phyloP scores from a whole-genome alignment of 1,284 basidiomycete genomes.

The Ceratobasidium sp. region DNA sequence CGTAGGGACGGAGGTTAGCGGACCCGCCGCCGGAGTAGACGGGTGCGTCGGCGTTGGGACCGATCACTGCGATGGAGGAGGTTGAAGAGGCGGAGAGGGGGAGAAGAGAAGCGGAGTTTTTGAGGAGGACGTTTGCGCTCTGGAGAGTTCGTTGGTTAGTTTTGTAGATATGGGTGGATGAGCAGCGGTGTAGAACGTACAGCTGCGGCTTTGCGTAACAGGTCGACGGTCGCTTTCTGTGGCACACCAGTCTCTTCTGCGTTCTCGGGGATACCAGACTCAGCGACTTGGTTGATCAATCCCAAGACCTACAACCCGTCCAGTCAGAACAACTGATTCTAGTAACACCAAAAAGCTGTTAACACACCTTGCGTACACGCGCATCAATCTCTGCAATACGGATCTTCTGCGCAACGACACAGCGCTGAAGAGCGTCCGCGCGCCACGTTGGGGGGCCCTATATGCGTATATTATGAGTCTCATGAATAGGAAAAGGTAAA shows the following conservation, averaged over 20 bases:
- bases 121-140: slow-evolving; percentile 60
- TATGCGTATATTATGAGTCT: neutral
- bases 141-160: slow-evolving; percentile 48
- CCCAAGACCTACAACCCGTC: neutral
- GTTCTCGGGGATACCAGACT: slow-evolving; percentile 45
- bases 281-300: slow-evolving; percentile 47
- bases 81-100: slow-evolving; percentile 54
- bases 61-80: slow-evolving; percentile 66
- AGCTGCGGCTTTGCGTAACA: slow-evolving; percentile 59
- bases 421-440: slow-evolving; percentile 59
- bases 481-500: slow-evolving; percentile 41
- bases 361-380: slow-evolving; percentile 52
- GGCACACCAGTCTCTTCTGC: slow-evolving; percentile 49
- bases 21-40: slow-evolving; percentile 67
- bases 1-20: slow-evolving; percentile 62
- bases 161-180: slow-evolving; percentile 58
- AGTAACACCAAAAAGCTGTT: slow-evolving; percentile 43
- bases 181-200: slow-evolving; percentile 49
- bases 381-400: slow-evolving; percentile 53
- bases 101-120: slow-evolving; percentile 60
- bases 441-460: slow-evolving; percentile 60
- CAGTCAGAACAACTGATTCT: slow-evolving; percentile 43
- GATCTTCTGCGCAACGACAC: slow-evolving; percentile 54
- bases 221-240: slow-evolving; percentile 56
- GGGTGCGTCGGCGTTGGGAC: slow-evolving; percentile 65